phyloP scores from a whole-genome alignment of 2,329 filamentous ascomycete species.

The Arthroderma sp. region DNA sequence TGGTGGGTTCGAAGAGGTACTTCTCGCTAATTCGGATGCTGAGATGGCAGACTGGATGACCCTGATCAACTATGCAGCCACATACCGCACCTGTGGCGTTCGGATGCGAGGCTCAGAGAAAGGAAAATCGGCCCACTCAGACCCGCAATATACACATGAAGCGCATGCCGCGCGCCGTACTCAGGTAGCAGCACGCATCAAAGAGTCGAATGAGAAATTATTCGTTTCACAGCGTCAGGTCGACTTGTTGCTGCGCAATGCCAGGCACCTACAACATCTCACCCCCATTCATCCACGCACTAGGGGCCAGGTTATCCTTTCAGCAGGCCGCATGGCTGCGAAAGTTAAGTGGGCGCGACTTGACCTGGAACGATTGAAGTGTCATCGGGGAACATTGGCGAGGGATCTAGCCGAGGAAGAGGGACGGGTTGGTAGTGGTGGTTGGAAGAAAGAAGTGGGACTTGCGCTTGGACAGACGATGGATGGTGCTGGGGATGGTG shows the following conservation, averaged over 20 bases:
- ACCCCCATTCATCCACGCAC: constrained; percentile 87
- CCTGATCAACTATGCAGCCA: constrained; percentile 90
- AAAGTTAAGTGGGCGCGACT: constrained; percentile 89
- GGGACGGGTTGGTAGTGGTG: constrained; percentile 7
- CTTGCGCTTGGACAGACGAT: constrained; percentile 22
- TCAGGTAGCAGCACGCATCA: constrained; percentile 72
- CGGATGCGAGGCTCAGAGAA: constrained; percentile 62
- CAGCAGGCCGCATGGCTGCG: constrained; percentile 71
- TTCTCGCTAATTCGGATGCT: constrained; percentile 76
- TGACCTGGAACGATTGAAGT: constrained; percentile 84
- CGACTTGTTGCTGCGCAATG: constrained; percentile 74
- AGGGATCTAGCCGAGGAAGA: constrained; percentile 74
- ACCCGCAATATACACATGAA: constrained; percentile 72
- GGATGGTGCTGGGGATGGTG: constrained; percentile 11
- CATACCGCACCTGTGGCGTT: constrained; percentile 83
- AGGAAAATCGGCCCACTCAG: constrained; percentile 62
- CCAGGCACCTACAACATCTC: constrained; percentile 75
- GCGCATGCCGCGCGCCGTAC: constrained; percentile 71
- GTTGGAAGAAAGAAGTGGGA: constrained; percentile 4
- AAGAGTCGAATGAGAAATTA: constrained; percentile 69
- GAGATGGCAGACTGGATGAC: constrained; percentile 96
- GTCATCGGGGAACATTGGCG: constrained; percentile 75
- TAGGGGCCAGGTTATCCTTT: constrained; percentile 71
- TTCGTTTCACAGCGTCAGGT: constrained; percentile 61
- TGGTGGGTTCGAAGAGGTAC: constrained; percentile 75